A percentile compares a stretch with the other conserved stretches of the same genome.
These are phyloP conservation scores for Aspergillus proliferans DNA, from an alignment of 2,329 filamentous ascomycete species.

Conservation along the genomic window DNA sequence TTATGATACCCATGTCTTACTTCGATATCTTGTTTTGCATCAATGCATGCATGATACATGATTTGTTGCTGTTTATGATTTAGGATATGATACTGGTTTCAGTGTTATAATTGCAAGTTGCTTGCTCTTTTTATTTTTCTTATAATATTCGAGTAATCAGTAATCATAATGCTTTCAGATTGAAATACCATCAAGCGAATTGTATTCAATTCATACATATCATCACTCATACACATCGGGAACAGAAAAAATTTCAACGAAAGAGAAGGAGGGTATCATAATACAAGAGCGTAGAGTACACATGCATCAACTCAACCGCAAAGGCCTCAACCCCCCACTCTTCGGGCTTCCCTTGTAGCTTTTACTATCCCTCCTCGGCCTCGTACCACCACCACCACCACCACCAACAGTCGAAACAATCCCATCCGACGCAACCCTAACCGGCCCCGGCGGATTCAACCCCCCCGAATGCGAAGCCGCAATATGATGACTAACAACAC, in stretches of 20 bases:
- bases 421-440: background rate
- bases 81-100: too few species aligned
- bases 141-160: too few species aligned
- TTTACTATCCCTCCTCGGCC: conserved; percentile 21
- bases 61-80: background rate
- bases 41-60: conserved; percentile 6
- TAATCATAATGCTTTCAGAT: too few species aligned
- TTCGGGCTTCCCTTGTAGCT: conserved; percentile 20
- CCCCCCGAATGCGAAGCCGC: conserved; percentile 17
- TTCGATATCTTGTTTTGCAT: conserved; percentile 7
- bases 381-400: conserved; percentile 3
- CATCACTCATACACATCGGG: background rate
- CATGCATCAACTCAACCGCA: conserved; percentile 10
- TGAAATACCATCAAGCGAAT: too few species aligned
- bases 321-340: conserved; percentile 25
- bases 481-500: conserved; percentile 31
- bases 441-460: background rate
- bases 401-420: background rate
- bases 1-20: conserved; percentile 22
- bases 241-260: background rate
- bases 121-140: too few species aligned
- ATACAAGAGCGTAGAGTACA: background rate
- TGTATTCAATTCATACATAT: too few species aligned
- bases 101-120: too few species aligned
- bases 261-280: conserved; percentile 1